Base-by-base conservation (phyloP, 306 rosid species). In the Rosa chinensis region DNA sequence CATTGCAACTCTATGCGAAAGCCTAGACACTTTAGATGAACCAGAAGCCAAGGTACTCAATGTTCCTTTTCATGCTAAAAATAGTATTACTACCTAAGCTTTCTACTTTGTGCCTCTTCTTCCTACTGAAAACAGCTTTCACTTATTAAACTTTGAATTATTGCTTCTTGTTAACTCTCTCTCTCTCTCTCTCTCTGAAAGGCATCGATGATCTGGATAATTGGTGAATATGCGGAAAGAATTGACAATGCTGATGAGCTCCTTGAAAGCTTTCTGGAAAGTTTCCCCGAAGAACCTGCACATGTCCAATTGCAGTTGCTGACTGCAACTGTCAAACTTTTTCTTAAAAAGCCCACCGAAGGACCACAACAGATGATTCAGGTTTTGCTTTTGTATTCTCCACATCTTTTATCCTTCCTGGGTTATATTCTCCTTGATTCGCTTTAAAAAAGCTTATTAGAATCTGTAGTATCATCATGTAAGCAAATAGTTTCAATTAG, bases 161-260 rank as follows among this genome's bases (percentile, higher is more conserved):
- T 59, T 35, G 59, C 49, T 70, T 67, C 12, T 59, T 63, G 44
- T 78, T 64, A 55, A 68, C 21, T 28, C 32, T 28, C 32, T 28
- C 32, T 28, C 28, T 28, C 28, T 44, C 44, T 45, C 10, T 37
- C 55, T 70, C 73, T 18, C 11, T 47, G 9, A 25, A 47, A 96
- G 99, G 99, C 99, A 47, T 96, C 99, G 17, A 96, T 96, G 99
- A 96, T 96, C 61, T 96, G 99, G 99, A 96, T 96, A 80, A 96
- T 96, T 86, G 99, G 99, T 56, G 99, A 96, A 77, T 96, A 96
- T 78, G 99, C 99, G 9, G 99, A 96, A 86, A 90, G 99, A 90
- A 96, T 96, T 85, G 99, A 96, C 86, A 96, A 96, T 86, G 99
- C 99, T 47, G 99, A 96, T 76, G 99, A 96, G 86, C 99, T 96